Percentiles rank a stretch among this genome's conserved stretches.
Conservation (phyloP, 805 yeast species). For the Wickerhamiella qilinensis region DNA sequence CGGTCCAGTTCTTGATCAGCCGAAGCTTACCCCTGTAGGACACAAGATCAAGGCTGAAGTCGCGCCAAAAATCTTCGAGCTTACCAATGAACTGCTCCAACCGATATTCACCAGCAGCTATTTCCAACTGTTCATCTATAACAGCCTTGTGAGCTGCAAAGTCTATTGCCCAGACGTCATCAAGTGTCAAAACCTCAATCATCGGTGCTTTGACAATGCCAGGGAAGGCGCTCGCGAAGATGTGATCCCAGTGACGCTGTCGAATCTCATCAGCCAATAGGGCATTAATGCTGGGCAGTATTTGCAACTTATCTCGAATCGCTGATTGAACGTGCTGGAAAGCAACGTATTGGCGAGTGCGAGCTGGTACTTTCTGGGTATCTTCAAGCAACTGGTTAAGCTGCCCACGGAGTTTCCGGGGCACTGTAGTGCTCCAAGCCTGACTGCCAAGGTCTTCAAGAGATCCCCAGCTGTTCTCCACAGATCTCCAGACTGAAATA, state of each 20-base stretch:
- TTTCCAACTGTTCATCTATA: constrained; percentile 34
- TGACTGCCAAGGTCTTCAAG: constrained; percentile 28
- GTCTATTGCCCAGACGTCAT: constrained; percentile 46
- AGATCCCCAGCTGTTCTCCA: constrained; percentile 34
- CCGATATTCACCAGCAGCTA: constrained; percentile 58
- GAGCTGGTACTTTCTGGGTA: constrained; percentile 38
- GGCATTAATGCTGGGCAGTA: constrained; percentile 26
- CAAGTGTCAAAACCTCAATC: constrained; percentile 26
- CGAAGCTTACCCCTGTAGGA: constrained; percentile 35
- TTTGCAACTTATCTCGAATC: constrained; percentile 28
- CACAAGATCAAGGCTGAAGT: constrained; percentile 34
- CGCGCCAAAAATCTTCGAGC: constrained; percentile 43
- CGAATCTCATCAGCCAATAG: constrained; percentile 42
- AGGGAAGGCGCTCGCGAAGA: constrained; percentile 20
- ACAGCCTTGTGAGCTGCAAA: constrained; percentile 28
- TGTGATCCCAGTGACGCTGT: constrained; percentile 48
- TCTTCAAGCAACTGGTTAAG: constrained; percentile 35
- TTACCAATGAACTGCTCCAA: constrained; percentile 39
- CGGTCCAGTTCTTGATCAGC: constrained; percentile 55
- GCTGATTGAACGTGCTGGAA: constrained; percentile 38
- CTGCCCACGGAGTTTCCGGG: constrained; percentile 28
- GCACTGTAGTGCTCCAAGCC: constrained; percentile 35
- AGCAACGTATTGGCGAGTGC: constrained; percentile 51
- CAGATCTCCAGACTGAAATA: constrained; percentile 45
- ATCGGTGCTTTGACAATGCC: not conserved